These are phyloP conservation scores for Trametes sanguinea DNA, from an alignment of 768 basidiomycete species.

Conservation along the genomic window DNA sequence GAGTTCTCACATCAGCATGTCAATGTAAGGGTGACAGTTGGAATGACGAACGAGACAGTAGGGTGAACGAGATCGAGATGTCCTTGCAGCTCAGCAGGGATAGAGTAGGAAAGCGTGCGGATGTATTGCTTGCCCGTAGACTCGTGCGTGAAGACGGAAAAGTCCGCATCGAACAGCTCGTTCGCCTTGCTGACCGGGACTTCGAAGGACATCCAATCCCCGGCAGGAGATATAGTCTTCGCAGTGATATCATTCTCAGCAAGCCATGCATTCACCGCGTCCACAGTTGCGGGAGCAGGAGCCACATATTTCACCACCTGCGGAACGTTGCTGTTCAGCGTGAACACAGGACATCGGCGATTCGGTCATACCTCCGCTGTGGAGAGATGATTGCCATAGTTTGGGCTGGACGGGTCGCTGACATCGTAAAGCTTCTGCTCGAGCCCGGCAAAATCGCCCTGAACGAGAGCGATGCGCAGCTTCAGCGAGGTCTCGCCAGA, in stretches of 20 bases:
- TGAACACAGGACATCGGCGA: not conserved
- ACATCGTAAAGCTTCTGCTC: conserved; percentile 37
- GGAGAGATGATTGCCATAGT: conserved; percentile 55
- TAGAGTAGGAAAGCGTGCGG: conserved; percentile 36
- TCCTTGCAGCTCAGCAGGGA: conserved; percentile 31
- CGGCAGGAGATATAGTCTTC: conserved; percentile 29
- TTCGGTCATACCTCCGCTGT: conserved; percentile 44
- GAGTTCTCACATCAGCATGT: not conserved
- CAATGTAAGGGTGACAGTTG: not conserved
- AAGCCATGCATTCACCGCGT: conserved; percentile 32
- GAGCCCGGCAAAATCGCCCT: conserved; percentile 37
- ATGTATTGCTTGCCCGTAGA: conserved; percentile 26
- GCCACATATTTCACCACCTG: conserved; percentile 23
- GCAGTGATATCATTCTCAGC: conserved; percentile 28
- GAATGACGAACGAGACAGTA: conserved; percentile 27
- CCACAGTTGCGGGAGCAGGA: conserved; percentile 26
- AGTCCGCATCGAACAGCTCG: conserved; percentile 34
- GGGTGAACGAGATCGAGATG: conserved; percentile 36
- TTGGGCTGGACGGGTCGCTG: conserved; percentile 36
- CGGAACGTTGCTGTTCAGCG: not conserved
- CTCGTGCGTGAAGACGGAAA: conserved; percentile 31
- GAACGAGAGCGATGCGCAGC: conserved; percentile 38
- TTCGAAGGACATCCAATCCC: conserved; percentile 32
- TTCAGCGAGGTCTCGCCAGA: conserved; percentile 32
- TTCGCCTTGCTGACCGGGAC: conserved; percentile 34